These are phyloP conservation scores for Coemansia reversa DNA, from an alignment of 192 early-diverging fungal species.

Conservation along the genomic window DNA sequence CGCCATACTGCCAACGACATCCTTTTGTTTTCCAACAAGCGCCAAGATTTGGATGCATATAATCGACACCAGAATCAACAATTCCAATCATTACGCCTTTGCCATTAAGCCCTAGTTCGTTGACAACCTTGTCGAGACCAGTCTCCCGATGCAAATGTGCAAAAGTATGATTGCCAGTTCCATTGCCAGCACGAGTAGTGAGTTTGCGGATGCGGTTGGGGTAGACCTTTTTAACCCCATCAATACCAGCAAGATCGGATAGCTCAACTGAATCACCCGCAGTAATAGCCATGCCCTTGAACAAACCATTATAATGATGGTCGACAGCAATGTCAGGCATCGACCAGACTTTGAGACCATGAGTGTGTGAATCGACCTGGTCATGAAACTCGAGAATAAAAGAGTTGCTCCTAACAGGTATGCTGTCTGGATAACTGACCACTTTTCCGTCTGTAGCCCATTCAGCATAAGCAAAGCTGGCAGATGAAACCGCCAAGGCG, in stretches of 20 bases:
- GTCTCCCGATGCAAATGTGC: conserved; percentile 50
- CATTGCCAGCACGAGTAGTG: neutral
- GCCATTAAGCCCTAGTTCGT: conserved; percentile 56
- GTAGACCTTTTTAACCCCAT: conserved; percentile 31
- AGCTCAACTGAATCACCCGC: neutral
- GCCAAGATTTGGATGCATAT: conserved; percentile 65
- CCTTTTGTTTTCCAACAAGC: conserved; percentile 61
- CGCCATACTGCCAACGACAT: conserved; percentile 60
- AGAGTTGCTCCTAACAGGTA: conserved; percentile 11
- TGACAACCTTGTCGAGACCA: conserved; percentile 53
- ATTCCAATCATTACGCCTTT: conserved; percentile 67
- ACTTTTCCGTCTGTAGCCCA: too few relatives aligned
- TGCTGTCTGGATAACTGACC: conserved; percentile 15
- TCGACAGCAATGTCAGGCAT: conserved; percentile 15
- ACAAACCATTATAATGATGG: conserved; percentile 15
- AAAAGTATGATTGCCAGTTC: neutral
- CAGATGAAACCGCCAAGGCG: too few relatives aligned
- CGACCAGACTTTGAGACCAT: conserved; percentile 9
- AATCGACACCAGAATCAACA: conserved; percentile 70
- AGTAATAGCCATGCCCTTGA: conserved; percentile 25
- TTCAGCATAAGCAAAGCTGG: too few relatives aligned
- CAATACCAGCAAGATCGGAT: conserved; percentile 19
- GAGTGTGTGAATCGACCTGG: neutral
- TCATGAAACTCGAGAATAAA: conserved; percentile 41
- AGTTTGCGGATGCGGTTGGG: conserved; percentile 20